These are phyloP conservation scores for Trichophyton rubrum DNA, from an alignment of 2,329 filamentous ascomycete species.

Conservation along the genomic window DNA sequence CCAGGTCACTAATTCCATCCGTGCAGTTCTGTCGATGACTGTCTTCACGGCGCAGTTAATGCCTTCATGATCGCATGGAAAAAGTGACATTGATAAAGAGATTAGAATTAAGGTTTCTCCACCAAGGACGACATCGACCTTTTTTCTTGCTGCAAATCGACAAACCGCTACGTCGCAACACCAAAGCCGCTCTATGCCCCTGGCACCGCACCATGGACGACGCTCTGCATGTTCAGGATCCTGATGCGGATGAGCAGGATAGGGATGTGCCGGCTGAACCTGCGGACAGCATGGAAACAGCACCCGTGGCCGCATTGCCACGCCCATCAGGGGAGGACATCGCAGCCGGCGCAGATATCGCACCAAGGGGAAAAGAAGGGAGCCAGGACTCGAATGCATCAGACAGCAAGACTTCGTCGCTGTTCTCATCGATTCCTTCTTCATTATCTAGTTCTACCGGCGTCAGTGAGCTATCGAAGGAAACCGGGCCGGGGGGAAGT, in stretches of 20 bases:
- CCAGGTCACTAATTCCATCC: too few relatives aligned
- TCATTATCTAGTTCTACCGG: constrained; percentile 12
- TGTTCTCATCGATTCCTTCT: background rate
- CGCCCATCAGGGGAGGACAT: background rate
- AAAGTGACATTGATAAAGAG: background rate
- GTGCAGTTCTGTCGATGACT: too few relatives aligned
- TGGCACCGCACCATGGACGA: background rate
- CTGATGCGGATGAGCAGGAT: background rate
- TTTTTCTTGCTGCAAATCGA: background rate
- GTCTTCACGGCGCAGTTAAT: too few relatives aligned
- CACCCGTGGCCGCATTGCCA: background rate
- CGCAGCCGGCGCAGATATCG: background rate
- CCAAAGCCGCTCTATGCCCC: background rate
- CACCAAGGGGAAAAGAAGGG: background rate
- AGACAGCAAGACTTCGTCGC: background rate
- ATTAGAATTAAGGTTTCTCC: background rate
- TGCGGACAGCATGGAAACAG: background rate
- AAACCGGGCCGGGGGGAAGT: constrained; percentile 9
- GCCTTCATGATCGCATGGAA: too few relatives aligned
- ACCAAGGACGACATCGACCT: background rate
- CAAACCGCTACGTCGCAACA: background rate
- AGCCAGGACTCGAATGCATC: constrained; percentile 1
- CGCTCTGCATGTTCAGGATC: background rate
- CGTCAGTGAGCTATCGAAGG: constrained; percentile 14
- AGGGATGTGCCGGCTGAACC: background rate